Percentiles rank a stretch among this genome's conserved stretches.
Evolutionary conservation across 495 filamentous ascomycete genomes (phyloP).

Genomic region (Amorphotheca resinae): DNA sequence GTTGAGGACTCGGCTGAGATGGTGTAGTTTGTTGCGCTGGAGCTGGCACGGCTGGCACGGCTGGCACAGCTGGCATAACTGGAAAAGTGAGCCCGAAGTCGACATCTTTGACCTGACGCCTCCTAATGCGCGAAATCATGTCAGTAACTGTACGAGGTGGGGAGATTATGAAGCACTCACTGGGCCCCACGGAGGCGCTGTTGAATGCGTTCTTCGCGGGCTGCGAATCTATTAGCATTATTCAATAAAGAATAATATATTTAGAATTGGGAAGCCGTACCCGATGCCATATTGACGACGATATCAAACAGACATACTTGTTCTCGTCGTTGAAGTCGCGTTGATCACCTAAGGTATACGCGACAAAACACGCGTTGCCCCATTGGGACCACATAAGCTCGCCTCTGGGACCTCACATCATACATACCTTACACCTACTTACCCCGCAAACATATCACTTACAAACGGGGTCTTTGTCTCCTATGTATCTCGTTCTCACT

Average conservation of each 20-base stretch:
- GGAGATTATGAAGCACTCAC: slow-evolving; percentile 6
- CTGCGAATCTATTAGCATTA: slow-evolving; percentile 1
- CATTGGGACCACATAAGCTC: too few relatives aligned
- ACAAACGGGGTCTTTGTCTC: too few relatives aligned
- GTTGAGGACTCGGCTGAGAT: not conserved
- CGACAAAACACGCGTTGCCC: too few relatives aligned
- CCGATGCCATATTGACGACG: not conserved
- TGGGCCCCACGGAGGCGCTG: slow-evolving; percentile 19
- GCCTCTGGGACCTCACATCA: too few relatives aligned
- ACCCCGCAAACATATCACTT: too few relatives aligned
- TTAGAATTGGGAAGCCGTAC: not conserved
- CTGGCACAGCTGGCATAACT: slow-evolving; percentile 6
- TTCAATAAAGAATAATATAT: not conserved
- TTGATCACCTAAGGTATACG: too few relatives aligned
- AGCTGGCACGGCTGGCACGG: slow-evolving; percentile 1
- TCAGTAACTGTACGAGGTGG: not conserved
- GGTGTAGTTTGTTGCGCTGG: slow-evolving; percentile 3
- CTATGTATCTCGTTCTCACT: too few relatives aligned
- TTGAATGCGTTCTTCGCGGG: slow-evolving; percentile 19
- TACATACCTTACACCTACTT: too few relatives aligned
- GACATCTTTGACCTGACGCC: slow-evolving; percentile 19
- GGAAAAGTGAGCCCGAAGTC: slow-evolving; percentile 20
- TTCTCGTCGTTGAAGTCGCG: not conserved
- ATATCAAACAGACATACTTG: not conserved
- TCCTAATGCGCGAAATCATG: slow-evolving; percentile 5